Conservation (phyloP, 2,329 filamentous ascomycete species). For the Penicillium sclerotigenum region DNA sequence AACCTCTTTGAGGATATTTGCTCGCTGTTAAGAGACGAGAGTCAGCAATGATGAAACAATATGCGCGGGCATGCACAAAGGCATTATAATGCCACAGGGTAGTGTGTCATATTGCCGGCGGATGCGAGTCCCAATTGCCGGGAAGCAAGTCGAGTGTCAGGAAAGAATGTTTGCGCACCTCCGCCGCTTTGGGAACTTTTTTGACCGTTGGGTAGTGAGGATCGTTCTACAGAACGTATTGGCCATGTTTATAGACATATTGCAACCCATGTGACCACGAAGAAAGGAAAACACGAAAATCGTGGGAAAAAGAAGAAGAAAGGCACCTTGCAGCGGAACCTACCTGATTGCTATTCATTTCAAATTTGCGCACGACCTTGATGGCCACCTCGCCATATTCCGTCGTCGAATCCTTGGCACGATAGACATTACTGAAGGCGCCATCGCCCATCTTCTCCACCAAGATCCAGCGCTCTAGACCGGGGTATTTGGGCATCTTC, state of each 20-base stretch:
- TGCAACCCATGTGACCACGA: constrained; percentile 22
- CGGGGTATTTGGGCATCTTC: constrained; percentile 82
- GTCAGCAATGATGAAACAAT: constrained; percentile 25
- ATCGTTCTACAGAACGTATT: constrained; percentile 69
- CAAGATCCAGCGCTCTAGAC: constrained; percentile 79
- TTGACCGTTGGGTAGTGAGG: constrained; percentile 94
- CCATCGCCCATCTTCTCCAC: constrained; percentile 98
- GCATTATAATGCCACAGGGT: background rate
- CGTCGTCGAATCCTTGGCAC: constrained; percentile 72
- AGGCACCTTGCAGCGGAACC: constrained; percentile 43
- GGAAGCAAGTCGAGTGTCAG: constrained; percentile 19
- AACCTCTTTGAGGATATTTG: constrained; percentile 97
- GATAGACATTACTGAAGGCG: constrained; percentile 98
- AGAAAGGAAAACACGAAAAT: constrained; percentile 22
- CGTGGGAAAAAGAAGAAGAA: constrained; percentile 30
- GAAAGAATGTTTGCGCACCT: constrained; percentile 68
- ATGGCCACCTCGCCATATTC: constrained; percentile 81
- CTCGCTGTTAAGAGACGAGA: constrained; percentile 59
- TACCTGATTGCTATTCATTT: constrained; percentile 99
- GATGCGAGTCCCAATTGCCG: constrained; percentile 3
- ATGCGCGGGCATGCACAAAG: constrained; percentile 18
- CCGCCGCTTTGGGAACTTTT: constrained; percentile 89
- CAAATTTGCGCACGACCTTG: constrained; percentile 97
- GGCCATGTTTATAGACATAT: constrained; percentile 42
- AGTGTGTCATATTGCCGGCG: background rate